A percentile compares a stretch with the other conserved stretches of the same genome.
phyloP scores from a whole-genome alignment of 2,329 filamentous ascomycete species.

The Nemania abortiva region DNA sequence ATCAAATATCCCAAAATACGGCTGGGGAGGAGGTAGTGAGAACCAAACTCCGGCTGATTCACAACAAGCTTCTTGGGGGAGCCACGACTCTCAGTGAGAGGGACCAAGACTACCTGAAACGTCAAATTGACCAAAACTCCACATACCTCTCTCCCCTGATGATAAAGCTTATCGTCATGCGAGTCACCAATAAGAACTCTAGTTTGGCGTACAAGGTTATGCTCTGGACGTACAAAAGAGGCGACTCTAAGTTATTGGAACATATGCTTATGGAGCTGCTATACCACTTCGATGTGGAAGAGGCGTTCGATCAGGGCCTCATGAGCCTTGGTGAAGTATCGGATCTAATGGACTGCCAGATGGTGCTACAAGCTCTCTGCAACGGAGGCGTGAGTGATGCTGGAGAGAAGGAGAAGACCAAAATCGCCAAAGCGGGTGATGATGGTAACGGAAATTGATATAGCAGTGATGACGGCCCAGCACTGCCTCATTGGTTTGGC shows the following conservation, averaged over 20 bases:
- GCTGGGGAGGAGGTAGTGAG: neutral
- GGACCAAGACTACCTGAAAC: constrained; percentile 28
- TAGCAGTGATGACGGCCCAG: neutral
- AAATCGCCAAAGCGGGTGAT: neutral
- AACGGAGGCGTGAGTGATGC: neutral
- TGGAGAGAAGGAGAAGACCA: neutral
- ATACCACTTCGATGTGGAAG: constrained; percentile 20
- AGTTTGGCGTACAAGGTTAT: constrained; percentile 27
- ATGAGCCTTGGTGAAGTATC: constrained; percentile 32
- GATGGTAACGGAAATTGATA: neutral
- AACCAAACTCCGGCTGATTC: constrained; percentile 1
- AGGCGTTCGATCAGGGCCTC: constrained; percentile 21
- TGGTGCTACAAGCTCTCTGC: neutral
- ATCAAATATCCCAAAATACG: neutral
- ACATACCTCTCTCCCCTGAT: constrained; percentile 18
- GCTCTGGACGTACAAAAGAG: constrained; percentile 20
- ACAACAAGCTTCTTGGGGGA: constrained; percentile 27
- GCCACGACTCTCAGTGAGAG: constrained; percentile 20
- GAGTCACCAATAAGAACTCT: constrained; percentile 29
- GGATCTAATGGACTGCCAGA: constrained; percentile 40
- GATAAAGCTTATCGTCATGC: constrained; percentile 24
- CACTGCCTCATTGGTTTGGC: too few species aligned
- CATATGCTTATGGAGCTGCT: constrained; percentile 5
- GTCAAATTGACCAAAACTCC: constrained; percentile 16
- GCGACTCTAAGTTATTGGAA: constrained; percentile 15